These are phyloP conservation scores for Skeletonema grethae DNA, from an alignment of 108 stramenopile species.

Conservation along the genomic window DNA sequence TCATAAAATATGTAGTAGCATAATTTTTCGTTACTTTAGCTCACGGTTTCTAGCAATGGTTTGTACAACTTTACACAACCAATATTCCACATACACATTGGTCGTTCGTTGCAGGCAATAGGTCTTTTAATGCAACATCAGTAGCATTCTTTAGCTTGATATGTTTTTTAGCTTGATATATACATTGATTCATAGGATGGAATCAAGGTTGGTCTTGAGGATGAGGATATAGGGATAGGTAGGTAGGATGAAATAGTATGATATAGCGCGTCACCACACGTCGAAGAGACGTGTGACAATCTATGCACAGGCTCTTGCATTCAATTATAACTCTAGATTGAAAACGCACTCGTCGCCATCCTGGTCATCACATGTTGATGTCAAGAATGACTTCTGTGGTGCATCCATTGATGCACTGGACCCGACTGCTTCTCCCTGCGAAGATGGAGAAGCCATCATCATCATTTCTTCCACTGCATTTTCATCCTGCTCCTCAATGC, in stretches of 20 bases:
- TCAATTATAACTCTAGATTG: slow-evolving; percentile 12
- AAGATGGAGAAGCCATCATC: neutral
- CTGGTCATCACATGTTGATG: slow-evolving; percentile 1
- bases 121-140: neutral
- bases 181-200: neutral
- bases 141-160: neutral
- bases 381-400: neutral
- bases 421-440: neutral
- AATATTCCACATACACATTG: neutral
- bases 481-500: neutral
- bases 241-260: neutral
- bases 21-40: slow-evolving; percentile 1
- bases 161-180: neutral
- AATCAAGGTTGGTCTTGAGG: neutral
- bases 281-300: too few relatives aligned
- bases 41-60: neutral
- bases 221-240: neutral
- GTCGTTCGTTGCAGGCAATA: neutral
- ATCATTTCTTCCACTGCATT: neutral
- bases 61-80: slow-evolving; percentile 1
- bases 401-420: neutral
- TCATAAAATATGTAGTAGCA: too few relatives aligned
- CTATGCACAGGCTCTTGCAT: neutral
- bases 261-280: too few relatives aligned
- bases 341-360: slow-evolving; percentile 10